phyloP scores from a whole-genome alignment of 768 basidiomycete species.

The Kockovaella imperatae region DNA sequence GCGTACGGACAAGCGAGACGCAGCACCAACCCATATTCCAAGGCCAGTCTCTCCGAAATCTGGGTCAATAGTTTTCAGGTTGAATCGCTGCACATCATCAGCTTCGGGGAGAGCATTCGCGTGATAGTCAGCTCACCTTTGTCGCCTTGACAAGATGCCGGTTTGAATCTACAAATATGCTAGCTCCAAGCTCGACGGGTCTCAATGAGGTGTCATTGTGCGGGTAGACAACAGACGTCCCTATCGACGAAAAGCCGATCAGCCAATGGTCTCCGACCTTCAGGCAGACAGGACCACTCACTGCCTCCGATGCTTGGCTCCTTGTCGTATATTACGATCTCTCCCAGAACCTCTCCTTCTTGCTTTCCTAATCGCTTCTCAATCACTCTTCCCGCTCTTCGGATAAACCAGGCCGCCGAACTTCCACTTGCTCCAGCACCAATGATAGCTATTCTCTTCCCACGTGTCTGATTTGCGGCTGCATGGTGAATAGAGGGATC shows the following conservation, averaged over 20 bases:
- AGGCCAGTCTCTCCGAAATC: slow-evolving; percentile 25
- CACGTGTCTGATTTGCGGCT: slow-evolving; percentile 6
- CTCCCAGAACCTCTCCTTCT: slow-evolving; percentile 56
- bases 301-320: slow-evolving; percentile 71
- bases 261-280: not conserved
- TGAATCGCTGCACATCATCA: slow-evolving; percentile 22
- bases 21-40: slow-evolving; percentile 28
- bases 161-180: slow-evolving; percentile 70
- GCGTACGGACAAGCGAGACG: slow-evolving; percentile 5
- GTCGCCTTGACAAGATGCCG: slow-evolving; percentile 65
- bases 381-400: slow-evolving; percentile 76
- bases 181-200: slow-evolving; percentile 74
- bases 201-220: slow-evolving; percentile 55
- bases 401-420: slow-evolving; percentile 56
- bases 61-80: slow-evolving; percentile 20
- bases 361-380: slow-evolving; percentile 47
- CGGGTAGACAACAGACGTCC: slow-evolving; percentile 69
- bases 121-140: slow-evolving; percentile 49
- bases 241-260: slow-evolving; percentile 45
- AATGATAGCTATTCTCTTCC: slow-evolving; percentile 65
- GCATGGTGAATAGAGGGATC: slow-evolving; percentile 5
- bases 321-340: slow-evolving; percentile 78
- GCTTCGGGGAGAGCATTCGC: not conserved
- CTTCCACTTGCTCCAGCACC: slow-evolving; percentile 84
- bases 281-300: slow-evolving; percentile 44